Base-by-base conservation (phyloP, 73 alveolate species). In the Blepharisma stoltei region DNA sequence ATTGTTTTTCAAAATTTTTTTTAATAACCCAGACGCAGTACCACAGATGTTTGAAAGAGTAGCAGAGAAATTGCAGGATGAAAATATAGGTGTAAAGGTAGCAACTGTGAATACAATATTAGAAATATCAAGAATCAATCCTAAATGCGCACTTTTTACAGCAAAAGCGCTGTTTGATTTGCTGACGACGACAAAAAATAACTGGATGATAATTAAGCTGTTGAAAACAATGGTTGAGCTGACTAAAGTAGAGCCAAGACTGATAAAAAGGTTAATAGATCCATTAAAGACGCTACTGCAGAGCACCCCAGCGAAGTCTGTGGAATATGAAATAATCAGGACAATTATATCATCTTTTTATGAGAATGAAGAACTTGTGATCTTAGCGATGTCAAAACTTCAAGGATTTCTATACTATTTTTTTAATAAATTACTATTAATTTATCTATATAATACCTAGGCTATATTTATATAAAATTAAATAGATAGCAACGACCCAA, bases 281-380 rank as follows among this genome's bases (percentile, higher is more conserved):
- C 86, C 82, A 25, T 83, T 82, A 65, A 71, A 77, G 52, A 83
- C 69, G 45, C 27, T 87, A 6, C 60, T 87, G 14, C n/a, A 48
- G 25, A 67, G 79, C 43, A 78, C 60, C 44, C 81, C 81, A 49
- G 94, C 94, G 0, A 87, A 87, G 54, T 77, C 88, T 38, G 88
- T 87, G 9, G 90, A 87, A 45, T 76, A 49, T 54, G 94, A 87
- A 54, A 77, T 87, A 3, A 78, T 87, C 21, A 70, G 71, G 55
- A 78, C 88, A 25, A 67, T 80, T 60, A 14, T n/a, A 8, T 8
- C 73, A 14, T n/a, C 23, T 20, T 60, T 60, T 25, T 38, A n/a
- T 60, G 73, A 60, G 23, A 20, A 1, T 20, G 73, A 60, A 18
- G 73, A 60, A 20, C 38, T 60, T n/a, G 49, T 60, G 14, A 60